A percentile compares a stretch with the other conserved stretches of the same genome.
phyloP scores from a whole-genome alignment of 2,329 filamentous ascomycete species.

The Trichoderma breve region DNA sequence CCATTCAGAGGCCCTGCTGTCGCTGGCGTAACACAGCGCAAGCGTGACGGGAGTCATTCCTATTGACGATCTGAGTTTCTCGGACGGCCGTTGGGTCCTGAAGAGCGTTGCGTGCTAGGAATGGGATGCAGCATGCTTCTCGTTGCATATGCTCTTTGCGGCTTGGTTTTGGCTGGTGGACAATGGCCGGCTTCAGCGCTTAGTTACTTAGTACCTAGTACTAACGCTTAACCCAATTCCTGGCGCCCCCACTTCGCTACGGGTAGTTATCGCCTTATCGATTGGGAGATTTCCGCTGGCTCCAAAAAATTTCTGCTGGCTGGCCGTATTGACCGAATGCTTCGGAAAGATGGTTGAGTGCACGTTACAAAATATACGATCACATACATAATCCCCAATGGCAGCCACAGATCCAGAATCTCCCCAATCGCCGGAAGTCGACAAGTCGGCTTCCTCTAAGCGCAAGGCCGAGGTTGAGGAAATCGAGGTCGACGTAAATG shows the following conservation, averaged over 20 bases:
- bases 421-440: conserved; percentile 3
- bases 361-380: not conserved
- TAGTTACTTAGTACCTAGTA: not conserved
- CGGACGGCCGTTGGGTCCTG: not conserved
- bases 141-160: not conserved
- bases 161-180: not conserved
- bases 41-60: not conserved
- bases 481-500: conserved; percentile 83
- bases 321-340: not conserved
- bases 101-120: not conserved
- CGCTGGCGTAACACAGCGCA: not conserved
- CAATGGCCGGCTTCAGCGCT: not conserved
- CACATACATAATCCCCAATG: conserved; percentile 15
- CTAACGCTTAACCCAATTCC: not conserved
- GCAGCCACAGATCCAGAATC: conserved; percentile 19
- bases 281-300: not conserved
- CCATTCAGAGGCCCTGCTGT: not conserved
- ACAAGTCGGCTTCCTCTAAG: conserved; percentile 45
- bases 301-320: conserved; percentile 18
- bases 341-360: not conserved
- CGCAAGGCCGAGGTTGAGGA: conserved; percentile 69
- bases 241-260: not conserved
- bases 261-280: conserved; percentile 22
- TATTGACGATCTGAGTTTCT: not conserved
- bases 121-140: not conserved